Evolutionary conservation across 352 stramenopile species (phyloP).

Genomic region (Globisporangium polare): DNA sequence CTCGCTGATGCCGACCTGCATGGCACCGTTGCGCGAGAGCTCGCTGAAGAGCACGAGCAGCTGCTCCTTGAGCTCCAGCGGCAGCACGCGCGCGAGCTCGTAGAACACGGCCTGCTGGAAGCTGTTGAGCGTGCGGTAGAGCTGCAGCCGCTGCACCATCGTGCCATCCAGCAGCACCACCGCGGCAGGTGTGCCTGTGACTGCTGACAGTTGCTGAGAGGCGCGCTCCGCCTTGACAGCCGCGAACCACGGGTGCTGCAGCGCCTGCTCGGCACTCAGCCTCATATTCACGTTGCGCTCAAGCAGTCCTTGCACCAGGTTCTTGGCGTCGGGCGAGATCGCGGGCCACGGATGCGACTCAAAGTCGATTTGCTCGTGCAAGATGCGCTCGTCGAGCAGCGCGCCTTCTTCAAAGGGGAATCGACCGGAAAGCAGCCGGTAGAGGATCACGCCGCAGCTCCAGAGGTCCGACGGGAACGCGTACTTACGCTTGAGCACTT

Average conservation of each 20-base stretch:
- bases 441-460: constrained; percentile 78
- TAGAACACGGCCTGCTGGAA: constrained; percentile 65
- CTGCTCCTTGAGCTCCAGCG: constrained; percentile 51
- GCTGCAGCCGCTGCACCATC: constrained; percentile 67
- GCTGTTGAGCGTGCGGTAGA: constrained; percentile 68
- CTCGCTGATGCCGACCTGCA: constrained; percentile 46
- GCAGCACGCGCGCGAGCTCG: constrained; percentile 48
- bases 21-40: constrained; percentile 43
- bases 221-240: constrained; percentile 19
- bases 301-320: constrained; percentile 45
- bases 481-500: constrained; percentile 61
- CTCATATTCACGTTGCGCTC: constrained; percentile 38
- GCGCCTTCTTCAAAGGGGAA: constrained; percentile 62
- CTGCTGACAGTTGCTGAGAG: neutral
- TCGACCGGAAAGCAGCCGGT: constrained; percentile 51
- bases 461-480: constrained; percentile 71
- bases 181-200: neutral
- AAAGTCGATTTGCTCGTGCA: constrained; percentile 54
- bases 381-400: constrained; percentile 64
- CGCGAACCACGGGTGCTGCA: constrained; percentile 68
- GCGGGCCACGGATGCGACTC: constrained; percentile 39
- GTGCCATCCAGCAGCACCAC: constrained; percentile 46
- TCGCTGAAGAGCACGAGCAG: constrained; percentile 67
- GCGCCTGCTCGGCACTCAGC: constrained; percentile 51
- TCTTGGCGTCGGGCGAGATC: constrained; percentile 55